Percentiles rank a stretch among this genome's conserved stretches.
phyloP scores from a whole-genome alignment of 805 yeast species.

The Suhomyces emberorum region DNA sequence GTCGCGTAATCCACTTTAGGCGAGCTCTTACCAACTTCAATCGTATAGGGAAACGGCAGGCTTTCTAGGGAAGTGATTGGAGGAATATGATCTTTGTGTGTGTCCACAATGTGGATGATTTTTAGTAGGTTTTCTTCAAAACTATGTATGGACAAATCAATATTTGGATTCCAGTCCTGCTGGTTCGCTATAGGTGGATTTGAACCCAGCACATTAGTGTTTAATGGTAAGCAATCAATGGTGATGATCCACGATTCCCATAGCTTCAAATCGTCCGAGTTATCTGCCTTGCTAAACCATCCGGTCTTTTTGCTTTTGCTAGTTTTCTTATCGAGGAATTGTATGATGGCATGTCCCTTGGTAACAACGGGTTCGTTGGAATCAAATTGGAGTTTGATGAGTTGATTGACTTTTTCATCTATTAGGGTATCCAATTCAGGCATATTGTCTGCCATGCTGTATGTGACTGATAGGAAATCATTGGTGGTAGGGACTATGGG shows the following conservation, averaged over 20 bases:
- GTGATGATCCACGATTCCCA: slow-evolving; percentile 75
- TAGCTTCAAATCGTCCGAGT: slow-evolving; percentile 38
- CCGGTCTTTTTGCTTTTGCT: slow-evolving; percentile 41
- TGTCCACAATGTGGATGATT: slow-evolving; percentile 53
- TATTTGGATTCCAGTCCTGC: slow-evolving; percentile 16
- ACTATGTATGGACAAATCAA: slow-evolving; percentile 35
- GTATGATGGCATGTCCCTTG: slow-evolving; percentile 33
- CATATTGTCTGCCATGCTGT: slow-evolving; percentile 47
- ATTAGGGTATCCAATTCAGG: slow-evolving; percentile 49
- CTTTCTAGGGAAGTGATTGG: slow-evolving; percentile 65
- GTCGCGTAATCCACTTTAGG: slow-evolving; percentile 2
- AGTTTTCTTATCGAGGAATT: slow-evolving; percentile 38
- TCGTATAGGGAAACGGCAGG: slow-evolving; percentile 57
- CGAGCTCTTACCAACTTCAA: slow-evolving; percentile 19
- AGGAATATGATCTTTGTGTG: slow-evolving; percentile 65
- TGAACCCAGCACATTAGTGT: no score
- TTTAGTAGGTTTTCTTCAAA: slow-evolving; percentile 40
- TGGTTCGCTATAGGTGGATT: background rate
- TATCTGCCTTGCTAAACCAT: slow-evolving; percentile 48
- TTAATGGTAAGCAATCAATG: slow-evolving; percentile 41
- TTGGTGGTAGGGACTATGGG: slow-evolving; percentile 51
- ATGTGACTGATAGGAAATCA: slow-evolving; percentile 59
- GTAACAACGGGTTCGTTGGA: slow-evolving; percentile 16
- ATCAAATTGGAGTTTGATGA: slow-evolving; percentile 28
- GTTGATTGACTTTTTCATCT: slow-evolving; percentile 32